Conservation (phyloP, 352 stramenopile genomes). For the Peronospora farinosa region DNA sequence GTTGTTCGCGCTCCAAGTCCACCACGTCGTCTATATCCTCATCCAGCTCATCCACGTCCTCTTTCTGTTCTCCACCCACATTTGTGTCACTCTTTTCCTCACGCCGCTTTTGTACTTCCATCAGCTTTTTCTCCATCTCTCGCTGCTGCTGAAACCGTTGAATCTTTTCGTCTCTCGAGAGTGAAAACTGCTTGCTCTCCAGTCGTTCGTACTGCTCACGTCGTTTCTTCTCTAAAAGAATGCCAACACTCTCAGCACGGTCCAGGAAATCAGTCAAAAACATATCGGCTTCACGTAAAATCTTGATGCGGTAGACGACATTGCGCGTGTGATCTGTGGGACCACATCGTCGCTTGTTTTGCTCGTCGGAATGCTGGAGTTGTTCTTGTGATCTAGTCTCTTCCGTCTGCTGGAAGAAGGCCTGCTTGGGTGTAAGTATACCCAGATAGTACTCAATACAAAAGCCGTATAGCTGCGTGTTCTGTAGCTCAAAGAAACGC, state of each 20-base stretch:
- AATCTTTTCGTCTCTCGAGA: slow-evolving; percentile 76
- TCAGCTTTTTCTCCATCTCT: slow-evolving; percentile 66
- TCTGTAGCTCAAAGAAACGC: slow-evolving; percentile 74
- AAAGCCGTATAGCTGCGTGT: slow-evolving; percentile 74
- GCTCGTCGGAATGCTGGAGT: slow-evolving; percentile 7
- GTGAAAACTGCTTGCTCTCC: slow-evolving; percentile 55
- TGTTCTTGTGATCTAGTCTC: background rate
- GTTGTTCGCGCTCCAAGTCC: slow-evolving; percentile 74
- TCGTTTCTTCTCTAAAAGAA: slow-evolving; percentile 64
- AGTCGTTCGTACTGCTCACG: slow-evolving; percentile 73
- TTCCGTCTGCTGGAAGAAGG: slow-evolving; percentile 44
- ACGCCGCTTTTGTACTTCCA: slow-evolving; percentile 44
- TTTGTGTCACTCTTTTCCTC: slow-evolving; percentile 24
- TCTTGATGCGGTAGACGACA: slow-evolving; percentile 53
- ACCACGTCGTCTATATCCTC: slow-evolving; percentile 58
- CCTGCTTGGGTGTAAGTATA: slow-evolving; percentile 70
- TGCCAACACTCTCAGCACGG: slow-evolving; percentile 47
- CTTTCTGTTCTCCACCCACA: slow-evolving; percentile 8
- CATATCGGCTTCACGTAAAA: slow-evolving; percentile 64
- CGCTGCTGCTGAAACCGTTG: slow-evolving; percentile 73
- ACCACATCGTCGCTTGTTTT: slow-evolving; percentile 7
- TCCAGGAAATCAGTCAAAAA: slow-evolving; percentile 78
- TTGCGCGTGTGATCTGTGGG: slow-evolving; percentile 53
- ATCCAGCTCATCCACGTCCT: slow-evolving; percentile 26
- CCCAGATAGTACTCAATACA: slow-evolving; percentile 78